Evolutionary conservation across 495 filamentous ascomycete genomes (phyloP), one percentile per base, ranked within the genome.

Genomic region (Penicillium alfredii): DNA sequence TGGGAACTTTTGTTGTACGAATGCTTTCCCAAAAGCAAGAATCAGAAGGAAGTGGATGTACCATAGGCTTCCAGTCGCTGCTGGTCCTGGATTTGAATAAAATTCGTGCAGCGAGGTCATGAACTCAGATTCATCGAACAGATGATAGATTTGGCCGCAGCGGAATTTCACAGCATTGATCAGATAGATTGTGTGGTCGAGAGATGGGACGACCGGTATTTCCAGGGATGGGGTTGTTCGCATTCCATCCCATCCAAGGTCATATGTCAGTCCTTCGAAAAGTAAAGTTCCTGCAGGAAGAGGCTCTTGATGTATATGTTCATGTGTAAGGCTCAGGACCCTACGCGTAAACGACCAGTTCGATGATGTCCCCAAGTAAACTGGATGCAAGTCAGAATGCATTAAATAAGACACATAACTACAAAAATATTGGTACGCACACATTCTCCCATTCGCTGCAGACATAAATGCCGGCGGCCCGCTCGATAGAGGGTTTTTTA

Each of bases 341-440:
- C 60, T 55, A 15, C 64, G 55, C 14, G 59, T 59, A 39, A 70
- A 68, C n/a, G 63, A 61, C 66, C 66, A 70, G 36, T 67, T 68
- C 1, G 66, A 70, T 4, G 66, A 68, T 12, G 64, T 63, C 37
- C 64, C 66, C 30, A 70, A 38, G 32, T 67, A 70, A 34, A 62
- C 64, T 68, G 25, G 0, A 28, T 24, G 4, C 2, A 1, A 16
- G 30, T 53, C 19, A 56, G 23, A 8, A n/a, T n/a, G n/a, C n/a
- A n/a, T n/a, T n/a, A n/a, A n/a, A n/a, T n/a, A n/a, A n/a, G n/a
- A n/a, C n/a, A n/a, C n/a, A n/a, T n/a, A n/a, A n/a, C n/a, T n/a
- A n/a, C n/a, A n/a, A n/a, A n/a, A n/a, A n/a, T n/a, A n/a, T n/a
- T n/a, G n/a, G n/a, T n/a, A 38, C 34, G 22, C 44, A 65, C 58